phyloP scores from a whole-genome alignment of 192 early-diverging fungal species.

The Chytriomyces sp. region DNA sequence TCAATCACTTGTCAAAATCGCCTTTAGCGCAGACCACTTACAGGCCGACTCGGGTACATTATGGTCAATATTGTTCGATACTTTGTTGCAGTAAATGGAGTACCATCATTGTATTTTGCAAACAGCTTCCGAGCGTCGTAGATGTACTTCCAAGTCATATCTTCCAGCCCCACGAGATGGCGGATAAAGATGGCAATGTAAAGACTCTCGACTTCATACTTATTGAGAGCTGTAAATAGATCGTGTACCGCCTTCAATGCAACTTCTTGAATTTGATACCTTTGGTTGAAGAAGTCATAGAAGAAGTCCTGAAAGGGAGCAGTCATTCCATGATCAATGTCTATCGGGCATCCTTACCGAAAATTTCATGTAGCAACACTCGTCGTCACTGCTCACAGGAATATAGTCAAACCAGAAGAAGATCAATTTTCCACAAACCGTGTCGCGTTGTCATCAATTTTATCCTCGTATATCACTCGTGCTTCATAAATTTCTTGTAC shows the following conservation, averaged over 20 bases:
- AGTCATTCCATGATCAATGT: not conserved
- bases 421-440: not conserved
- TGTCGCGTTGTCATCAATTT: slow-evolving; percentile 20
- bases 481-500: slow-evolving; percentile 52
- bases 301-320: slow-evolving; percentile 46
- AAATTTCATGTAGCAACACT: slow-evolving; percentile 18
- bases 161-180: slow-evolving; percentile 48
- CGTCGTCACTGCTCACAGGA: not conserved
- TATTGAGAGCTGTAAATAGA: slow-evolving; percentile 44
- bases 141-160: slow-evolving; percentile 57
- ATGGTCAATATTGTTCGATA: slow-evolving; percentile 43
- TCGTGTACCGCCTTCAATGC: slow-evolving; percentile 52
- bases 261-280: slow-evolving; percentile 49
- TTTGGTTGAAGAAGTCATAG: slow-evolving; percentile 43
- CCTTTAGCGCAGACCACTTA: slow-evolving; percentile 10
- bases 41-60: slow-evolving; percentile 49
- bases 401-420: not conserved
- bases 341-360: not conserved
- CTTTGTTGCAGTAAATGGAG: slow-evolving; percentile 27
- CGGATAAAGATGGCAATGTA: slow-evolving; percentile 40
- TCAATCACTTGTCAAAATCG: not conserved
- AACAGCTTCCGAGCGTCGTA: slow-evolving; percentile 42
- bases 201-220: slow-evolving; percentile 13
- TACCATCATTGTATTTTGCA: slow-evolving; percentile 23
- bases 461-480: slow-evolving; percentile 41